Evolutionary conservation across 1,284 basidiomycete species (phyloP).

Genomic region (Phylloboletellus chloephorus): DNA sequence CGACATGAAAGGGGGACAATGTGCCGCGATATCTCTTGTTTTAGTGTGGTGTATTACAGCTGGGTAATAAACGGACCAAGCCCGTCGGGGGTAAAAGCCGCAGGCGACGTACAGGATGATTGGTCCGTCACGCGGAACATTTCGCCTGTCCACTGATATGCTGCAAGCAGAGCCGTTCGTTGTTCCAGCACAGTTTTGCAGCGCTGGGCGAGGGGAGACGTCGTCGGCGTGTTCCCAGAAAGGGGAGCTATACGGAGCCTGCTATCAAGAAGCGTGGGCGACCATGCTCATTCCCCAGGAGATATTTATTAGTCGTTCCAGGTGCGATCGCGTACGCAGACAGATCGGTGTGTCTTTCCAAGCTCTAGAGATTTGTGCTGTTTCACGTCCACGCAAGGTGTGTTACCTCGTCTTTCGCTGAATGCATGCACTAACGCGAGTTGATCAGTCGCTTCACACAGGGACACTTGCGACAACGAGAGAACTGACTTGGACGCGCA

Average conservation of each 20-base stretch:
- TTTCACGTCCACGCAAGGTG: conserved; percentile 11
- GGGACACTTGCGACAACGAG: conserved; percentile 58
- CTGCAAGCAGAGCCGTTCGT: conserved; percentile 57
- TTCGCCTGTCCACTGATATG: too few relatives aligned
- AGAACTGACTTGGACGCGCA: conserved; percentile 55
- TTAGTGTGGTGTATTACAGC: too few relatives aligned
- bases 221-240: conserved; percentile 75
- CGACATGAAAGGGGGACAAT: too few relatives aligned
- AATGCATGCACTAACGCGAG: not conserved
- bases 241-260: conserved; percentile 62
- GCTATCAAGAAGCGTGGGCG: conserved; percentile 72
- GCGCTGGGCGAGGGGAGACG: conserved; percentile 53
- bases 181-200: conserved; percentile 63
- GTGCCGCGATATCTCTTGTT: too few relatives aligned
- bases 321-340: conserved; percentile 71
- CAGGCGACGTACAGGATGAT: too few relatives aligned
- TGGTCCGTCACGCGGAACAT: too few relatives aligned
- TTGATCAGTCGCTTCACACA: conserved; percentile 19
- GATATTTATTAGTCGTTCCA: conserved; percentile 52
- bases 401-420: not conserved
- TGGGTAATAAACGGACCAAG: too few relatives aligned
- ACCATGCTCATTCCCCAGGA: conserved; percentile 40
- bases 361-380: conserved; percentile 20
- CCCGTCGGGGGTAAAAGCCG: too few relatives aligned
- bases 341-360: conserved; percentile 46